Percentiles rank a stretch among this genome's conserved stretches.
Evolutionary conservation across 2,329 filamentous ascomycete species (phyloP).

Genomic region (Ascochyta fabae): DNA sequence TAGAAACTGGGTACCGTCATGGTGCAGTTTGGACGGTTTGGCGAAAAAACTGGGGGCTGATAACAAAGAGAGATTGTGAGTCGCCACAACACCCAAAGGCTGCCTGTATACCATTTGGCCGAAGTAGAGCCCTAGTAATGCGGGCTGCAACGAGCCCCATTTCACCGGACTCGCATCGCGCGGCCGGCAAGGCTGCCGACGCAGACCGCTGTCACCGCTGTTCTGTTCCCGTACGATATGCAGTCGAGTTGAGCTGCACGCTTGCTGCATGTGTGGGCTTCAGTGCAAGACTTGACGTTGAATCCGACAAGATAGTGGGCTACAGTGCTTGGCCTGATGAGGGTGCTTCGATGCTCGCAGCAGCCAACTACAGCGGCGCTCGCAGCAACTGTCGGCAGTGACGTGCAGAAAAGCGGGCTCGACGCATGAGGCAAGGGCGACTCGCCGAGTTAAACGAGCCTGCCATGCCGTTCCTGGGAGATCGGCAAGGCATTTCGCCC

Average conservation of each 20-base stretch:
- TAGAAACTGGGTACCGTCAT: conserved; percentile 37
- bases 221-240: not conserved
- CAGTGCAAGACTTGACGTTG: conserved; percentile 11
- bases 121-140: conserved; percentile 19
- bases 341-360: conserved; percentile 5
- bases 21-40: conserved; percentile 27
- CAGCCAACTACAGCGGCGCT: conserved; percentile 15
- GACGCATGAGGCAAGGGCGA: conserved; percentile 19
- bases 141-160: conserved; percentile 28
- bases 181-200: conserved; percentile 32
- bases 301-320: conserved; percentile 11
- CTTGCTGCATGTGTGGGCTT: conserved; percentile 6
- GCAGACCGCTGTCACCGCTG: conserved; percentile 25
- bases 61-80: conserved; percentile 26
- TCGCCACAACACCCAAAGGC: conserved; percentile 30
- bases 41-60: conserved; percentile 32
- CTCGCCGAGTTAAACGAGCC: conserved; percentile 25
- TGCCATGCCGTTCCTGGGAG: conserved; percentile 1
- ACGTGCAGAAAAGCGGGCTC: conserved; percentile 22
- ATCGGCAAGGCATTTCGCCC: conserved; percentile 12
- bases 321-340: conserved; percentile 13
- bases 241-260: conserved; percentile 1
- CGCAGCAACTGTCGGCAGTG: conserved; percentile 19
- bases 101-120: conserved; percentile 22
- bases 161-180: conserved; percentile 24